These are phyloP conservation scores for Acacia pycnantha DNA, from an alignment of 331 rosid species.

Conservation along the genomic window DNA sequence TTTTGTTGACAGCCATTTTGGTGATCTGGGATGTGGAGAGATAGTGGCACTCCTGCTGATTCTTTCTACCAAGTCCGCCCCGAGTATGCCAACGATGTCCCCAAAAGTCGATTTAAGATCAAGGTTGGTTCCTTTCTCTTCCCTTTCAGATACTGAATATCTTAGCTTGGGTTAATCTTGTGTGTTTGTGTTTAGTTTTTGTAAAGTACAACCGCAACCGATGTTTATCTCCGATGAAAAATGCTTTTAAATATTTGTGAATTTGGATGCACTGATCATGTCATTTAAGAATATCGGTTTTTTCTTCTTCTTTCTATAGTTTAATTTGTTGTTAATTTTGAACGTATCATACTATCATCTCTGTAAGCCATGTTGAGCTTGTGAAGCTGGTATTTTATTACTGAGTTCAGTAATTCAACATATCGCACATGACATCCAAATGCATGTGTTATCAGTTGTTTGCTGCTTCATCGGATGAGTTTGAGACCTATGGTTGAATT, in stretches of 20 bases:
- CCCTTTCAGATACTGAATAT: conserved; percentile 6
- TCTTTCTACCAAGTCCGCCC: conserved; percentile 91
- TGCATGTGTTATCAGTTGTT: conserved; percentile 14
- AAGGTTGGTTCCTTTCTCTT: conserved; percentile 45
- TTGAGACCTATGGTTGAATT: neutral
- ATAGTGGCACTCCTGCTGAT: conserved; percentile 85
- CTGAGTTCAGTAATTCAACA: neutral
- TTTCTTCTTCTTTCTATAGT: neutral
- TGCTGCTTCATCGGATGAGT: conserved; percentile 10
- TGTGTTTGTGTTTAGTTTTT: neutral
- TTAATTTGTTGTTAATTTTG: neutral
- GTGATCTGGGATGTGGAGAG: conserved; percentile 81
- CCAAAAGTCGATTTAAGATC: conserved; percentile 82
- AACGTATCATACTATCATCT: neutral
- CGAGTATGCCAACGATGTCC: conserved; percentile 82
- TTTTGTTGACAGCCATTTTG: conserved; percentile 22
- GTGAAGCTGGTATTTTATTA: neutral
- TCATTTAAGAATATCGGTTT: neutral
- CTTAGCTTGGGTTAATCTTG: conserved; percentile 18
- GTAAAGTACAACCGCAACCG: neutral
- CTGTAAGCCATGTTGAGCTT: conserved; percentile 17
- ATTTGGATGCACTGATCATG: conserved; percentile 21
- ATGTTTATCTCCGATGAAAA: conserved; percentile 11
- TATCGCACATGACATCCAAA: neutral
- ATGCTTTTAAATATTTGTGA: conserved; percentile 18